Conservation (phyloP, 441 rosid genomes). For the Raphanus hybrid region DNA sequence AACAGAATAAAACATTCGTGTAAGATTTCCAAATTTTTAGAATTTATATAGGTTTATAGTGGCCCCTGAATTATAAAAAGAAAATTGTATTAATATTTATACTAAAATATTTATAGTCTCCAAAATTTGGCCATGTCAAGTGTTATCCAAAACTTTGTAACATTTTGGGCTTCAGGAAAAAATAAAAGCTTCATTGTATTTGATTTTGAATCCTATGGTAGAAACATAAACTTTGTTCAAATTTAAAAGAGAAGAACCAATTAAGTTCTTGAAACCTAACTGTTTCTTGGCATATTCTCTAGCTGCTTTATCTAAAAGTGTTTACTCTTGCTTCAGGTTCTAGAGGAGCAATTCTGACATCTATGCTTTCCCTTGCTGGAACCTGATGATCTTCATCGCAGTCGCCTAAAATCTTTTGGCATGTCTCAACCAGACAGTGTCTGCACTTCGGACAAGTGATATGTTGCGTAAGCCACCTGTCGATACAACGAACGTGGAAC, state of each 20-base stretch:
- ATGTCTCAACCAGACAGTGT: conserved; percentile 43
- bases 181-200: background rate
- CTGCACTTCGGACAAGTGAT: conserved; percentile 46
- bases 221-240: conserved; percentile 19
- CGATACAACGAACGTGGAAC: conserved; percentile 44
- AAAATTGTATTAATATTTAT: background rate
- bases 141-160: conserved; percentile 8
- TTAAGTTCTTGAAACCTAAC: conserved; percentile 1
- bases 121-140: background rate
- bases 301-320: conserved; percentile 40
- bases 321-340: conserved; percentile 41
- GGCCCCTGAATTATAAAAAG: background rate
- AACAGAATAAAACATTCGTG: background rate
- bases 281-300: conserved; percentile 1
- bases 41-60: background rate
- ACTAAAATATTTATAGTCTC: background rate
- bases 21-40: background rate
- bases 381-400: conserved; percentile 38
- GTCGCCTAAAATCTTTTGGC: conserved; percentile 42
- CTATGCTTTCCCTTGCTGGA: conserved; percentile 31
- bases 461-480: conserved; percentile 42
- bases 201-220: conserved; percentile 25
- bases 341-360: conserved; percentile 34
- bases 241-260: conserved; percentile 10
- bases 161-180: conserved; percentile 20